Conservation (phyloP, 441 rosid species). For the Erodium texanum region DNA sequence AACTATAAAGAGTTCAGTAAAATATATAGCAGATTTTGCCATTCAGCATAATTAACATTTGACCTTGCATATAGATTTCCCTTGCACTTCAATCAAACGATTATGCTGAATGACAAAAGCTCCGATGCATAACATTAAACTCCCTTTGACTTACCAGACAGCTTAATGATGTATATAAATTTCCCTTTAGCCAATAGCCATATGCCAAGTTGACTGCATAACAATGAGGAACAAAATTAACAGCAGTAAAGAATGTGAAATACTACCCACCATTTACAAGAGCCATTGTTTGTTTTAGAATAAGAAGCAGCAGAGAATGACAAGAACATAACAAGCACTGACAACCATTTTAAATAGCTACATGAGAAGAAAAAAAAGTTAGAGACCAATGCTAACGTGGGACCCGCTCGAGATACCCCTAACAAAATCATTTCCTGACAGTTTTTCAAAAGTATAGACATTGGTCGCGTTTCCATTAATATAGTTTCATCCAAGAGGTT, state of each 20-base stretch:
- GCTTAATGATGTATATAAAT: slow-evolving; percentile 53
- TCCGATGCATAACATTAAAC: background rate
- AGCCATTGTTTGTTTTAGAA: background rate
- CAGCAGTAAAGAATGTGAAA: background rate
- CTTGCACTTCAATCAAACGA: background rate
- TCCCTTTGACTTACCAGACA: slow-evolving; percentile 55
- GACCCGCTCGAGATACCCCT: too few species aligned
- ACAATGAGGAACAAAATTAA: slow-evolving; percentile 21
- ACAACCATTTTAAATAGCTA: background rate
- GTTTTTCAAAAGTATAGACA: too few species aligned
- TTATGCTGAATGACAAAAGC: background rate
- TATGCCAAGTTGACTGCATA: slow-evolving; percentile 79
- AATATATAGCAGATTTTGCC: background rate
- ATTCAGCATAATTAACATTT: background rate
- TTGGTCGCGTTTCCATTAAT: too few species aligned
- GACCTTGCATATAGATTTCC: background rate
- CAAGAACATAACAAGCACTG: background rate
- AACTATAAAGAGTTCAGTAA: background rate
- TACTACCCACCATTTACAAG: background rate
- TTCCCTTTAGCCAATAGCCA: slow-evolving; percentile 64
- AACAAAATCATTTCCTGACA: too few species aligned
- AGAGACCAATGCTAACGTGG: too few species aligned
- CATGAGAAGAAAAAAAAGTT: background rate
- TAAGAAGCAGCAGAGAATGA: background rate
- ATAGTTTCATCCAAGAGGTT: too few species aligned